Conservation (phyloP, 306 rosid genomes). For the Rubus parviflorus region DNA sequence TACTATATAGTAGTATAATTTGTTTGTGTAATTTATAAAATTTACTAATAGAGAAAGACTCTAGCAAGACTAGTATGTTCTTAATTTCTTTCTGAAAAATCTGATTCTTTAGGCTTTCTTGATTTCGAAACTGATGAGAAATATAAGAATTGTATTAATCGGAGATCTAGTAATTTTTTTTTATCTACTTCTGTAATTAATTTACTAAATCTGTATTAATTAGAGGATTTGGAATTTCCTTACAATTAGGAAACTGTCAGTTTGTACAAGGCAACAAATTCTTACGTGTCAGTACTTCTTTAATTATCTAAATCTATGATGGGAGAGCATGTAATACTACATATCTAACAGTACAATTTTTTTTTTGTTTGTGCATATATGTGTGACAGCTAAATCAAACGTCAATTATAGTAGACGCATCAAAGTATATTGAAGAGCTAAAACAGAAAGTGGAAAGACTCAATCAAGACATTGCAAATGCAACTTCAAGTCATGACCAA, state of each 20-base stretch:
- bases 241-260: neutral
- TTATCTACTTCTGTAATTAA: neutral
- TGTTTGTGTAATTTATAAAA: neutral
- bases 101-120: neutral
- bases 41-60: neutral
- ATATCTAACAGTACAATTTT: neutral
- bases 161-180: neutral
- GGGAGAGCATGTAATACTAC: neutral
- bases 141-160: neutral
- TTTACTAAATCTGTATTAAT: neutral
- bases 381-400: conserved; percentile 56
- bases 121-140: neutral
- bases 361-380: conserved; percentile 22
- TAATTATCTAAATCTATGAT: neutral
- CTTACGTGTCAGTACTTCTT: neutral
- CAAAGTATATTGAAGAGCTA: conserved; percentile 82
- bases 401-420: conserved; percentile 87
- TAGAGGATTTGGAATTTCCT: neutral
- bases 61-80: neutral
- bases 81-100: neutral
- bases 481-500: conserved; percentile 47
- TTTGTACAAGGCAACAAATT: neutral
- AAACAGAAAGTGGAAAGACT: conserved; percentile 77
- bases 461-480: conserved; percentile 65
- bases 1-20: neutral